Percentiles rank a stretch among this genome's conserved stretches.
Evolutionary conservation across 2,329 filamentous ascomycete genomes (phyloP).

Genomic region (Calonectria pseudoreteaudii): DNA sequence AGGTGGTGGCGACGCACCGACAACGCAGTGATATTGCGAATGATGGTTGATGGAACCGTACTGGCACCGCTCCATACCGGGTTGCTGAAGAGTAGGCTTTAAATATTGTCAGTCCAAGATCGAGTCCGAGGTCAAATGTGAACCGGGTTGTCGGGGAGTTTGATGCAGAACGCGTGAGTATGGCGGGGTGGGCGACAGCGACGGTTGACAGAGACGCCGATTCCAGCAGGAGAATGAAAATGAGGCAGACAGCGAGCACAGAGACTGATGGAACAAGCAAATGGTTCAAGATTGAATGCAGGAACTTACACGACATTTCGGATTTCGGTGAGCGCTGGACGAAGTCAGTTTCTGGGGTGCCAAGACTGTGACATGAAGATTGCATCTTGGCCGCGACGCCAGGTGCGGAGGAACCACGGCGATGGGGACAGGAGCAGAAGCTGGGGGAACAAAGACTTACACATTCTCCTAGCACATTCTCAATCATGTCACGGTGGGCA

Average conservation of each 20-base stretch:
- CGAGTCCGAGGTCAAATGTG: background rate
- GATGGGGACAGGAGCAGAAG: conserved; percentile 26
- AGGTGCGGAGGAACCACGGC: conserved; percentile 20
- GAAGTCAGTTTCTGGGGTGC: conserved; percentile 50
- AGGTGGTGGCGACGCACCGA: conserved; percentile 57
- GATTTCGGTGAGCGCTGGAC: conserved; percentile 60
- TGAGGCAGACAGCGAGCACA: conserved; percentile 20
- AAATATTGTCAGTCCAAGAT: conserved; percentile 29
- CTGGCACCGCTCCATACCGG: conserved; percentile 64
- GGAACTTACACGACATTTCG: conserved; percentile 63
- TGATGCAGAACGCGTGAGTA: conserved; percentile 19
- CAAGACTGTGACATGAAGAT: conserved; percentile 47
- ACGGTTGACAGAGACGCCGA: background rate
- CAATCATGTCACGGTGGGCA: conserved; percentile 47
- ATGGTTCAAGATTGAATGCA: background rate
- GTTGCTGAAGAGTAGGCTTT: conserved; percentile 71
- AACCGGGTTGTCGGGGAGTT: background rate
- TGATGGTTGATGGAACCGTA: conserved; percentile 64
- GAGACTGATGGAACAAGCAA: conserved; percentile 17
- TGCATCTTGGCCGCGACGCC: conserved; percentile 43
- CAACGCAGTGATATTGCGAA: conserved; percentile 67
- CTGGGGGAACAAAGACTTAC: conserved; percentile 45
- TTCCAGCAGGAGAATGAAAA: conserved; percentile 15
- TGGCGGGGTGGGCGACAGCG: conserved; percentile 14
- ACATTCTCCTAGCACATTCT: conserved; percentile 58